phyloP scores from a whole-genome alignment of 2,329 filamentous ascomycete genomes.

The Pseudogymnoascus sp. region DNA sequence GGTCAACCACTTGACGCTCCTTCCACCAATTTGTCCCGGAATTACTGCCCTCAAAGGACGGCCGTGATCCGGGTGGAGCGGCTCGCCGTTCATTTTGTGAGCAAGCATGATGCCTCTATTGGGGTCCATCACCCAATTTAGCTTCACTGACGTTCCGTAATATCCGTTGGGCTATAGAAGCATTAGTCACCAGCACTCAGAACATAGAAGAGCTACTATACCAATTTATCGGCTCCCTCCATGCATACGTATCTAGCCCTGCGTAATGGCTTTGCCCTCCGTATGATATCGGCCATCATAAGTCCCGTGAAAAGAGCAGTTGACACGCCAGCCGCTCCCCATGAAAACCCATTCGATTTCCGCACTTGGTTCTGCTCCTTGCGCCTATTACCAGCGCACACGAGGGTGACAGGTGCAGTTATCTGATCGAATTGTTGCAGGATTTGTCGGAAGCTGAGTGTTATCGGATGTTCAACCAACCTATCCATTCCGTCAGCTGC shows the following conservation, averaged over 20 bases:
- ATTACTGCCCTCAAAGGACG: slow-evolving; percentile 75
- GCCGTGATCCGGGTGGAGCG: slow-evolving; percentile 74
- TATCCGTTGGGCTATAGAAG: slow-evolving; percentile 59
- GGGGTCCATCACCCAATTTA: slow-evolving; percentile 80
- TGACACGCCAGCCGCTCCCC: slow-evolving; percentile 80
- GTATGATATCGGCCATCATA: slow-evolving; percentile 61
- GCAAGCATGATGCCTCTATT: slow-evolving; percentile 80
- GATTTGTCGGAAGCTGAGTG: slow-evolving; percentile 62
- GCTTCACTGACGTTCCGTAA: slow-evolving; percentile 80
- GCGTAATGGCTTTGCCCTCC: slow-evolving; percentile 55
- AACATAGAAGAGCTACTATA: not conserved
- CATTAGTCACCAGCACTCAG: not conserved
- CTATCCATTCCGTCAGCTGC: not conserved
- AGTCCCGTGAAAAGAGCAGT: slow-evolving; percentile 85
- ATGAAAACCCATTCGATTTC: slow-evolving; percentile 90
- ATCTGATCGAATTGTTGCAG: slow-evolving; percentile 68
- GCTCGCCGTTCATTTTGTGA: slow-evolving; percentile 83
- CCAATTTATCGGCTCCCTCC: slow-evolving; percentile 75
- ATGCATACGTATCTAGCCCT: slow-evolving; percentile 79
- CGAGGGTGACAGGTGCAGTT: slow-evolving; percentile 79
- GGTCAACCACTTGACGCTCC: slow-evolving; percentile 90
- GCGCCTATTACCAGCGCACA: slow-evolving; percentile 83
- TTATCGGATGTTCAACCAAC: slow-evolving; percentile 62
- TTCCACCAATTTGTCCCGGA: slow-evolving; percentile 82
- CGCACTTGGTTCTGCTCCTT: slow-evolving; percentile 89